These are phyloP conservation scores for Pyrus pyrifolia DNA, from an alignment of 306 rosid species.

Conservation along the genomic window DNA sequence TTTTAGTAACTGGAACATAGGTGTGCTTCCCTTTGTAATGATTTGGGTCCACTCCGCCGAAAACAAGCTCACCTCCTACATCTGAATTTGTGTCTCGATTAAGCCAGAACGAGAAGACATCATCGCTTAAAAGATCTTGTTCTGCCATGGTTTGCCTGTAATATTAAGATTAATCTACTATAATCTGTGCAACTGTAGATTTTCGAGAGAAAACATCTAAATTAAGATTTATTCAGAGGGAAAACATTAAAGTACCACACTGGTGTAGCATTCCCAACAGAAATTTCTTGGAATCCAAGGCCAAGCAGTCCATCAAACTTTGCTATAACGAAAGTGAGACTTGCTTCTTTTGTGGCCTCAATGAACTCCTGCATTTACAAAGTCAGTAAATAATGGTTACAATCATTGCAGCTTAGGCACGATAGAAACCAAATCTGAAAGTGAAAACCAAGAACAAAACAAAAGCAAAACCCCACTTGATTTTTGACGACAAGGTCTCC, in stretches of 20 bases:
- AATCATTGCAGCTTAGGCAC: constrained; percentile 2
- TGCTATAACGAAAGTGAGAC: constrained; percentile 53
- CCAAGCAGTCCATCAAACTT: constrained; percentile 88
- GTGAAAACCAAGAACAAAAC: background rate
- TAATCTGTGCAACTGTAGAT: background rate
- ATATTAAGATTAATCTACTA: constrained; percentile 18
- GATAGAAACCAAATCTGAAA: background rate
- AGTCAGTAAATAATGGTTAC: background rate
- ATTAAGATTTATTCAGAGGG: background rate
- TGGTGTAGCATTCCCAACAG: constrained; percentile 64
- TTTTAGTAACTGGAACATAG: constrained; percentile 71
- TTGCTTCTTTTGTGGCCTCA: constrained; percentile 74
- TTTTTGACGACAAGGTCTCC: constrained; percentile 58
- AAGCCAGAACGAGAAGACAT: constrained; percentile 89
- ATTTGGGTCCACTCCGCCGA: constrained; percentile 64
- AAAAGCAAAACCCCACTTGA: constrained; percentile 39
- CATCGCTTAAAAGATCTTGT: constrained; percentile 56
- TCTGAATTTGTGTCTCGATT: constrained; percentile 45
- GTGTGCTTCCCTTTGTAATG: constrained; percentile 74
- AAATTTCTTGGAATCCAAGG: constrained; percentile 89
- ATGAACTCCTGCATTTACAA: constrained; percentile 60
- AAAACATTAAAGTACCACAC: constrained; percentile 48
- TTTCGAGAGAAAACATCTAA: background rate
- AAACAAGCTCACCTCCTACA: constrained; percentile 72
- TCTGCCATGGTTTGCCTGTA: constrained; percentile 68